A percentile compares a stretch with the other conserved stretches of the same genome.
Evolutionary conservation across 768 basidiomycete genomes (phyloP).

Genomic region (Lentinula aciculospora): DNA sequence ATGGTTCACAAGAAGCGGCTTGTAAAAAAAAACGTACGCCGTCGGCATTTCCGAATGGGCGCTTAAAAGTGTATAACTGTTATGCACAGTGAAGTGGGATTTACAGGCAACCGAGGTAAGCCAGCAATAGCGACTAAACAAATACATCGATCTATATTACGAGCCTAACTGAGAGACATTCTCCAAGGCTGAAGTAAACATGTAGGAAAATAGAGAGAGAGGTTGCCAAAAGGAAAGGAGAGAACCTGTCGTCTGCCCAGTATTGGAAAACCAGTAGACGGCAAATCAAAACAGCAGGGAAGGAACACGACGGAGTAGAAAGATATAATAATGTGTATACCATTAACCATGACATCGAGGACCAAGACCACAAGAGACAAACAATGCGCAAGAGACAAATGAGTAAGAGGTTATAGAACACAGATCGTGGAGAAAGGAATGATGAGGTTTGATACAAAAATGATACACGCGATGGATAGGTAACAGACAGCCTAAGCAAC

Average conservation of each 20-base stretch:
- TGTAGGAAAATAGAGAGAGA: background rate
- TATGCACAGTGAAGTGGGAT: background rate
- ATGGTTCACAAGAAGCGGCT: background rate
- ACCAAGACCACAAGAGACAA: background rate
- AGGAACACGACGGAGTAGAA: background rate
- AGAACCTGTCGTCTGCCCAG: background rate
- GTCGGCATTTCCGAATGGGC: background rate
- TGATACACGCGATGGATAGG: background rate
- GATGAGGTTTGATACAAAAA: conserved; percentile 1
- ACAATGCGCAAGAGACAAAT: background rate
- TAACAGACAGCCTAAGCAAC: background rate
- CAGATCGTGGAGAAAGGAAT: background rate
- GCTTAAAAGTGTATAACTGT: background rate
- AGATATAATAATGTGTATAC: background rate
- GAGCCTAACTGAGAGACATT: background rate
- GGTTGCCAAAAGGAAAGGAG: background rate
- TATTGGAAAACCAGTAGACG: background rate
- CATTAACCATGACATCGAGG: background rate
- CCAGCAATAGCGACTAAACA: background rate
- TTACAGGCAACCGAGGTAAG: background rate
- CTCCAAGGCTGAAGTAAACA: background rate
- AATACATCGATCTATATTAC: conserved; percentile 1
- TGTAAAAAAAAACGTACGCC: background rate
- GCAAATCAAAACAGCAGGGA: background rate
- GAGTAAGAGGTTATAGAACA: background rate